Conservation (phyloP, 2,329 filamentous ascomycete species). For the Juglanconis sp. region DNA sequence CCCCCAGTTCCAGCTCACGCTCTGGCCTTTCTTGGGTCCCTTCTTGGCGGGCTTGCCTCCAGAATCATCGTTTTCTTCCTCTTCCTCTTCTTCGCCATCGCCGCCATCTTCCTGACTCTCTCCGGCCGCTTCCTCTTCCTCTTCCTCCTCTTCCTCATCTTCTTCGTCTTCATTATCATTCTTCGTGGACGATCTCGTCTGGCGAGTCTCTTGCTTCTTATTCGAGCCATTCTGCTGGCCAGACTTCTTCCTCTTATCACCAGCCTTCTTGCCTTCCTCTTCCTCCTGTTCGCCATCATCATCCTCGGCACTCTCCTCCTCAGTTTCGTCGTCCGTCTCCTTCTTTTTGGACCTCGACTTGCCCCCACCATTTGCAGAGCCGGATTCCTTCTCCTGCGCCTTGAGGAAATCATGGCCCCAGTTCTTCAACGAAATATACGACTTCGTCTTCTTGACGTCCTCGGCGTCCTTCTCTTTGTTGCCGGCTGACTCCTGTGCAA, state of each 20-base stretch:
- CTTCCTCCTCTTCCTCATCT: constrained; percentile 19
- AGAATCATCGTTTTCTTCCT: constrained; percentile 11
- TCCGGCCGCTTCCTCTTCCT: constrained; percentile 14
- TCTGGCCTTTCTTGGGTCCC: constrained; percentile 32
- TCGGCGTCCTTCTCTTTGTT: constrained; percentile 50
- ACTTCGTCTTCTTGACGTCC: constrained; percentile 46
- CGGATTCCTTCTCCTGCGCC: constrained; percentile 23
- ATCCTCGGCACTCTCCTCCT: not conserved
- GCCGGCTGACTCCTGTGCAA: constrained; percentile 59
- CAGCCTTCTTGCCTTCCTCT: constrained; percentile 16
- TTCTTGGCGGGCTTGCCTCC: constrained; percentile 17
- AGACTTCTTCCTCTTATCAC: constrained; percentile 16
- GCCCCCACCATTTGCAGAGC: not conserved
- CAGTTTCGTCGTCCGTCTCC: constrained; percentile 1
- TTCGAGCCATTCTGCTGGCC: constrained; percentile 19
- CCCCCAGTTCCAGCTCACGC: constrained; percentile 46
- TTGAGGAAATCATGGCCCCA: constrained; percentile 57
- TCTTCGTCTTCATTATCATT: constrained; percentile 16
- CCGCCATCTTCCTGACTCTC: constrained; percentile 17
- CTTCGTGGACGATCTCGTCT: constrained; percentile 15
- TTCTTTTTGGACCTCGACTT: constrained; percentile 11
- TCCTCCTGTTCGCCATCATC: constrained; percentile 9
- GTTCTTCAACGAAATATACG: constrained; percentile 57
- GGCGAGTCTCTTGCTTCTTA: constrained; percentile 22
- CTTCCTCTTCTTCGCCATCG: constrained; percentile 18